A percentile compares a stretch with the other conserved stretches of the same genome.
These are phyloP conservation scores for Cairneyella variabilis DNA, from an alignment of 495 filamentous ascomycete genomes.

Conservation along the genomic window DNA sequence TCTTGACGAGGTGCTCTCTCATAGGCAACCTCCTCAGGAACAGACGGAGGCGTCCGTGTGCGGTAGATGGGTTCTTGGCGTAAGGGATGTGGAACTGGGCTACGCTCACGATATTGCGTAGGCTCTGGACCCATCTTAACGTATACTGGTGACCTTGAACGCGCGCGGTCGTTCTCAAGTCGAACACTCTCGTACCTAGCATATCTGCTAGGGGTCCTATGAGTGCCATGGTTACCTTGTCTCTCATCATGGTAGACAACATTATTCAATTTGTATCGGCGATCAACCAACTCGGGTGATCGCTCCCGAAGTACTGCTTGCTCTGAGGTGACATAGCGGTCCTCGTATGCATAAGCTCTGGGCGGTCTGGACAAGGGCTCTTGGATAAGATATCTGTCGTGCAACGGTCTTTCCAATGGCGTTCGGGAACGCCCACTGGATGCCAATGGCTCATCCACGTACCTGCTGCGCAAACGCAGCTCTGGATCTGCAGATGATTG, in stretches of 20 bases:
- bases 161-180: conserved; percentile 27
- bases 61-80: conserved; percentile 21
- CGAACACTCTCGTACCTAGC: conserved; percentile 28
- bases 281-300: conserved; percentile 28
- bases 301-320: conserved; percentile 12
- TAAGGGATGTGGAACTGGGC: conserved; percentile 11
- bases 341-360: conserved; percentile 17
- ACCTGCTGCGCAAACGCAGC: conserved; percentile 4
- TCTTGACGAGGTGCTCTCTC: conserved; percentile 25
- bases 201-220: conserved; percentile 25
- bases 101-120: conserved; percentile 15
- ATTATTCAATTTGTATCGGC: conserved; percentile 26
- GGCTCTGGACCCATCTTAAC: conserved; percentile 21
- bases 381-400: conserved; percentile 8
- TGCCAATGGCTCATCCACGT: conserved; percentile 6
- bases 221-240: conserved; percentile 20
- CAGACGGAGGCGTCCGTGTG: conserved; percentile 10
- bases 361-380: conserved; percentile 1
- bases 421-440: background rate
- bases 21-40: conserved; percentile 20
- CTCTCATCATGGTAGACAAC: conserved; percentile 28
- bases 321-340: conserved; percentile 18
- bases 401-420: background rate
- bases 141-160: conserved; percentile 31
- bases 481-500: conserved; percentile 4